Percentiles rank a stretch among this genome's conserved stretches.
These are phyloP conservation scores for Boletus insuetus DNA, from an alignment of 768 basidiomycete species.

Conservation along the genomic window DNA sequence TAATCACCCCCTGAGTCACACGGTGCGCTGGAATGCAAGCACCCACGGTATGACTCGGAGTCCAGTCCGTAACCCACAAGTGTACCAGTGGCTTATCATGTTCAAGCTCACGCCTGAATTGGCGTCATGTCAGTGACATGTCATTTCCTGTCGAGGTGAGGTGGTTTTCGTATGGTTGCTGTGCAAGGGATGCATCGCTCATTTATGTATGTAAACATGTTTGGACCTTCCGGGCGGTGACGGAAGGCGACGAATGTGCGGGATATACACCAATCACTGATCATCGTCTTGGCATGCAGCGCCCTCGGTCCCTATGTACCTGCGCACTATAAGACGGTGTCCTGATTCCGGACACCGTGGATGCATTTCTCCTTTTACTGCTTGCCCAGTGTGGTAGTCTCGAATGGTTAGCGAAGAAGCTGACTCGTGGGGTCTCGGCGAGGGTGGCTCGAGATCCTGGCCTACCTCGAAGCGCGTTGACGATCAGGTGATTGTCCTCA, in stretches of 20 bases:
- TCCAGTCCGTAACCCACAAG: not conserved
- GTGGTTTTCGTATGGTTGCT: not conserved
- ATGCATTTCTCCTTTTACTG: not conserved
- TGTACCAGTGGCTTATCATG: not conserved
- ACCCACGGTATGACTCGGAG: conserved; percentile 17
- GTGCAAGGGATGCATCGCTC: too few species aligned
- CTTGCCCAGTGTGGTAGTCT: conserved; percentile 1
- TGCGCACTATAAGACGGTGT: conserved; percentile 13
- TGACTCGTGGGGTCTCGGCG: not conserved
- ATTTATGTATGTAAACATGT: too few species aligned
- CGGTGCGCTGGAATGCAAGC: not conserved
- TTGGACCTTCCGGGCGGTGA: conserved; percentile 1
- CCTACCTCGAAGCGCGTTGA: not conserved
- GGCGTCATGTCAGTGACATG: not conserved
- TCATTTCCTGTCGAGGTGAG: not conserved
- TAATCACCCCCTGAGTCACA: not conserved
- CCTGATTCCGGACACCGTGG: not conserved
- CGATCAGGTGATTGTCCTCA: conserved; percentile 36
- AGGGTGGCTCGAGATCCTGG: not conserved
- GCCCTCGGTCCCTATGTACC: conserved; percentile 2
- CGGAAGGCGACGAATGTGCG: conserved; percentile 22
- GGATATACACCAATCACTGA: conserved; percentile 11
- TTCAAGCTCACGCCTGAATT: not conserved
- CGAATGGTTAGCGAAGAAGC: conserved; percentile 10
- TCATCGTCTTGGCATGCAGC: conserved; percentile 3